These are phyloP conservation scores for Fusarium sp. DNA, from an alignment of 2,329 filamentous ascomycete genomes.

Conservation along the genomic window DNA sequence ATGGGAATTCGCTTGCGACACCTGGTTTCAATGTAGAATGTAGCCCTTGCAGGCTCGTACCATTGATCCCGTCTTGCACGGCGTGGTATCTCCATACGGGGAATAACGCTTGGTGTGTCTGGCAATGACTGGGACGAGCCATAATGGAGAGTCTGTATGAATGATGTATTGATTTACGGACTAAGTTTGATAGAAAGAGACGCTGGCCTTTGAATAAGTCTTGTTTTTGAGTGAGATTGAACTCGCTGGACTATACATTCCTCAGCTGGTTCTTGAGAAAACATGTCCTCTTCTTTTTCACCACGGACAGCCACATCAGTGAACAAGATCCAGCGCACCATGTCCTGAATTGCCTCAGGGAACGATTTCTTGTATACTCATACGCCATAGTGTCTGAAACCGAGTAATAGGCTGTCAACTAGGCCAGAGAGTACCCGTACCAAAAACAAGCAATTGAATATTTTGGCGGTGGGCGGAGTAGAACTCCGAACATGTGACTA, in stretches of 20 bases:
- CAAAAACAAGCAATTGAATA: neutral
- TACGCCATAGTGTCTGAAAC: neutral
- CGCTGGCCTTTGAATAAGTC: neutral
- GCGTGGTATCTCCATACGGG: neutral
- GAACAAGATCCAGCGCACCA: slow-evolving; percentile 13
- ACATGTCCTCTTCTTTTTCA: neutral
- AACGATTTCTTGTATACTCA: neutral
- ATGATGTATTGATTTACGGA: neutral
- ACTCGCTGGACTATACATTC: neutral
- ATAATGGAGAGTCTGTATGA: neutral
- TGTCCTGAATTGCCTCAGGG: slow-evolving; percentile 6
- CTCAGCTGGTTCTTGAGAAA: neutral
- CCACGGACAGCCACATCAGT: neutral
- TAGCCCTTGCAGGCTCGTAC: neutral
- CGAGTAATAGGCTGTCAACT: neutral
- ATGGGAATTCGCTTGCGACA: slow-evolving; percentile 15
- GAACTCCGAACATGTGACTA: slow-evolving; percentile 18
- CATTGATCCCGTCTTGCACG: slow-evolving; percentile 1
- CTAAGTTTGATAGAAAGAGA: neutral
- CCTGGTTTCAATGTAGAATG: slow-evolving; percentile 10
- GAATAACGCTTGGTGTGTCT: slow-evolving; percentile 8
- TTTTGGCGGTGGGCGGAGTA: neutral
- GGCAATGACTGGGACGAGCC: neutral
- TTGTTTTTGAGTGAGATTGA: neutral
- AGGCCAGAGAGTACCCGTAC: neutral